phyloP scores from a whole-genome alignment of 345 rosid genomes.

The Gossypium herbaceum region DNA sequence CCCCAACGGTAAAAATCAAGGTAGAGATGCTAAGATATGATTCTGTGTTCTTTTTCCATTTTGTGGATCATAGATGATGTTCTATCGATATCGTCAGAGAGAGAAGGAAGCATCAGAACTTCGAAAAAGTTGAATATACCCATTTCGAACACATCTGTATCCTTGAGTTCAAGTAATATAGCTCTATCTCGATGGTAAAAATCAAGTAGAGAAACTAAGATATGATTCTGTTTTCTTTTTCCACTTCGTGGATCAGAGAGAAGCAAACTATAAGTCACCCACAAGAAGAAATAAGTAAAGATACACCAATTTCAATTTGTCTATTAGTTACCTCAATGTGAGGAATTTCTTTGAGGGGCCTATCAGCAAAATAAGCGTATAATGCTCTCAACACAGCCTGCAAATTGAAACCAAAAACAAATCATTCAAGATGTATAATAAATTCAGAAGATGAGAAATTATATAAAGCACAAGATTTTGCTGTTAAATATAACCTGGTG shows the following conservation, averaged over 20 bases:
- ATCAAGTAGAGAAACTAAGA: too few relatives aligned
- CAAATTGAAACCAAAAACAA: conserved; percentile 17
- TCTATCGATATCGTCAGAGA: background rate
- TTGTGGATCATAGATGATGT: background rate
- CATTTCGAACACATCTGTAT: too few relatives aligned
- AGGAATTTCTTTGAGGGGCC: conserved; percentile 95
- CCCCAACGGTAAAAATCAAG: background rate
- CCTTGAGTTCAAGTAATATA: too few relatives aligned
- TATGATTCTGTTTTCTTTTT: too few relatives aligned
- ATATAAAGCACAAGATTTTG: background rate
- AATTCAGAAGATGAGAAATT: background rate
- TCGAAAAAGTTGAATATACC: too few relatives aligned
- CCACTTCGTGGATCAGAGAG: background rate
- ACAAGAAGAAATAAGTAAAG: background rate
- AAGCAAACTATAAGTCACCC: background rate
- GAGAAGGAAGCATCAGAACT: background rate
- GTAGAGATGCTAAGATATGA: background rate
- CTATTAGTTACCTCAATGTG: conserved; percentile 72
- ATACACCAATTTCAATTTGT: background rate
- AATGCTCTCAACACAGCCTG: conserved; percentile 99
- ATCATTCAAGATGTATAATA: background rate
- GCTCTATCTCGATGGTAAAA: too few relatives aligned
- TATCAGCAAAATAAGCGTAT: conserved; percentile 97
- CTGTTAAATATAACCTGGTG: conserved; percentile 69
- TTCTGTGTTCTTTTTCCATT: background rate